Evolutionary conservation across 345 rosid genomes (phyloP).

Genomic region (Arabidopsis suecica): DNA sequence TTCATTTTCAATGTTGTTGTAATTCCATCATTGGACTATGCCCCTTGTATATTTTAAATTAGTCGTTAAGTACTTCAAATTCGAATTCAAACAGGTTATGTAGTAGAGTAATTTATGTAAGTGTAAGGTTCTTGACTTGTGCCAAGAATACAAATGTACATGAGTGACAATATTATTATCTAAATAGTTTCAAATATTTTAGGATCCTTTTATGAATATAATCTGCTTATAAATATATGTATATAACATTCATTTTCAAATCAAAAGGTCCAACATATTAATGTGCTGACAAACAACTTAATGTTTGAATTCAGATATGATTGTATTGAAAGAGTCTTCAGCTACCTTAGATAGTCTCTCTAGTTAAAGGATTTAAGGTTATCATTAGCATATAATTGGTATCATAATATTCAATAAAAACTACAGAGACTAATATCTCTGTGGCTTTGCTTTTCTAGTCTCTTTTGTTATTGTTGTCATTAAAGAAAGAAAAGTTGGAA

Average conservation of each 20-base stretch:
- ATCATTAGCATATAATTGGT: slow-evolving; percentile 31
- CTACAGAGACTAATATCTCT: slow-evolving; percentile 27
- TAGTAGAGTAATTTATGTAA: no score
- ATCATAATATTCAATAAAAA: slow-evolving; percentile 4
- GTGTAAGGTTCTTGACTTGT: no score
- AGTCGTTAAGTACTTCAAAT: not conserved
- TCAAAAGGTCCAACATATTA: not conserved
- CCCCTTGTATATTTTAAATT: not conserved
- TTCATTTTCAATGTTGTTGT: not conserved
- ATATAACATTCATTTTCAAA: not conserved
- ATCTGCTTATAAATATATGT: not conserved
- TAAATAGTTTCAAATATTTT: not conserved
- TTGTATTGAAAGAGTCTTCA: not conserved
- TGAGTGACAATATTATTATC: no score
- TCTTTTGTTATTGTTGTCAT: slow-evolving; percentile 35
- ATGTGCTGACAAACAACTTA: no score
- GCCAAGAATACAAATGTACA: no score
- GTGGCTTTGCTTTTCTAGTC: slow-evolving; percentile 26
- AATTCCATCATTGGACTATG: not conserved
- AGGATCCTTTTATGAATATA: not conserved
- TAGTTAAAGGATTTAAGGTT: slow-evolving; percentile 4
- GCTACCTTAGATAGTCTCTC: not conserved
- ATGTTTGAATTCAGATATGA: not conserved
- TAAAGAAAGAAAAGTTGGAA: slow-evolving; percentile 26
- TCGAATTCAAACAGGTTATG: not conserved